Conservation (phyloP, 768 basidiomycete species). For the Macrolepiota dolichaula region DNA sequence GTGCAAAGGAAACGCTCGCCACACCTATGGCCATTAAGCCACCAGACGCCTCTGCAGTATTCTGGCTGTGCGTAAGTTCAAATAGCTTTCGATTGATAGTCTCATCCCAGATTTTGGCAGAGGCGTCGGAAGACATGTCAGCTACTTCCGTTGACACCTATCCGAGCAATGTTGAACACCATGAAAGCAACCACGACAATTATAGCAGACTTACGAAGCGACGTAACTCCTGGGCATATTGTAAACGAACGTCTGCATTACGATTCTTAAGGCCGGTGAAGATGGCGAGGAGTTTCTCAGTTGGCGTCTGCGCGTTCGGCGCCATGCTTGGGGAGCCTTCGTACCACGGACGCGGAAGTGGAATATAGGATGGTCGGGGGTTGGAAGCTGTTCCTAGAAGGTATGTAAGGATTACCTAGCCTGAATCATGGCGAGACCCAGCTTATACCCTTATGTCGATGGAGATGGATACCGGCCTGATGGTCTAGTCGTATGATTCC, state of each 20-base stretch:
- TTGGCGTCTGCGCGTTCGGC: slow-evolving; percentile 51
- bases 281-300: slow-evolving; percentile 56
- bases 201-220: slow-evolving; percentile 56
- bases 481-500: slow-evolving; percentile 61
- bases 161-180: slow-evolving; percentile 14
- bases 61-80: slow-evolving; percentile 80
- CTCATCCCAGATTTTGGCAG: slow-evolving; percentile 83
- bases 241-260: slow-evolving; percentile 58
- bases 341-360: background rate
- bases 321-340: background rate
- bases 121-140: slow-evolving; percentile 80
- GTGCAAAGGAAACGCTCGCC: slow-evolving; percentile 17
- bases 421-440: no score
- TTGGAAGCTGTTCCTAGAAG: background rate
- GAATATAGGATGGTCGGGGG: background rate
- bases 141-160: slow-evolving; percentile 72
- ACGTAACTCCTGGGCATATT: slow-evolving; percentile 69
- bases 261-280: slow-evolving; percentile 66
- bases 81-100: slow-evolving; percentile 77
- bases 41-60: slow-evolving; percentile 76
- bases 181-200: slow-evolving; percentile 4
- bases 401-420: background rate
- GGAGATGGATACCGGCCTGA: slow-evolving; percentile 1
- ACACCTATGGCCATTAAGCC: slow-evolving; percentile 86
- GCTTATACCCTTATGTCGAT: no score